phyloP scores from a whole-genome alignment of 228 moss, liverwort and hornwort species.

The Sphagnum magellanicum region DNA sequence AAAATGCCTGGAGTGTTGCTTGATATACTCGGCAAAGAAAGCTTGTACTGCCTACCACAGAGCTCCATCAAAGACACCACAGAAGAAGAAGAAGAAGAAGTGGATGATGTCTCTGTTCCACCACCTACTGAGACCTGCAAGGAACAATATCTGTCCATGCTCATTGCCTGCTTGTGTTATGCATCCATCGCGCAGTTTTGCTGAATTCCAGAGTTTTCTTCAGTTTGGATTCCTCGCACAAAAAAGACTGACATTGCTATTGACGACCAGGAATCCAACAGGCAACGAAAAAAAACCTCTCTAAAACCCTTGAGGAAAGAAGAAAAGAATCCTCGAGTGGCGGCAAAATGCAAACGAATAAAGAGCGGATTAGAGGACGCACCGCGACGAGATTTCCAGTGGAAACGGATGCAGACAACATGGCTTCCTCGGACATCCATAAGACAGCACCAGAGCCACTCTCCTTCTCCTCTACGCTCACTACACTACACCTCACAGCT shows the following conservation, averaged over 20 bases:
- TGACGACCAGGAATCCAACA: too few relatives aligned
- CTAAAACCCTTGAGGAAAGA: too few relatives aligned
- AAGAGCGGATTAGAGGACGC: slow-evolving; percentile 10
- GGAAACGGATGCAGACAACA: slow-evolving; percentile 52
- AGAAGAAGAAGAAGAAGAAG: slow-evolving; percentile 2
- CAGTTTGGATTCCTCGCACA: background rate
- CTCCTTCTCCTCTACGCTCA: slow-evolving; percentile 57
- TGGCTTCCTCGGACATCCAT: slow-evolving; percentile 94
- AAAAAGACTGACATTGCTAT: background rate
- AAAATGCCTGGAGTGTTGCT: slow-evolving; percentile 33
- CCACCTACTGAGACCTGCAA: slow-evolving; percentile 29
- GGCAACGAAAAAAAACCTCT: background rate
- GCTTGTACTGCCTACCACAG: slow-evolving; percentile 28
- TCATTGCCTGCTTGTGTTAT: background rate
- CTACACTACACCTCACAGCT: slow-evolving; percentile 39
- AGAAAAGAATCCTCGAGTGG: background rate
- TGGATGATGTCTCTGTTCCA: slow-evolving; percentile 12
- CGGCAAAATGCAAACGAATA: background rate
- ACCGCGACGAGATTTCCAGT: slow-evolving; percentile 72
- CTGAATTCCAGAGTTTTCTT: background rate
- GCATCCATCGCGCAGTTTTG: background rate
- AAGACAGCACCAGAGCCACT: slow-evolving; percentile 44
- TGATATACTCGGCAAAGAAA: slow-evolving; percentile 28
- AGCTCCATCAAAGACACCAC: slow-evolving; percentile 33
- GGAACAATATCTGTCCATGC: background rate